Evolutionary conservation across 164 flowering plant genomes (phyloP).

Genomic region (Liriodendron chinense): DNA sequence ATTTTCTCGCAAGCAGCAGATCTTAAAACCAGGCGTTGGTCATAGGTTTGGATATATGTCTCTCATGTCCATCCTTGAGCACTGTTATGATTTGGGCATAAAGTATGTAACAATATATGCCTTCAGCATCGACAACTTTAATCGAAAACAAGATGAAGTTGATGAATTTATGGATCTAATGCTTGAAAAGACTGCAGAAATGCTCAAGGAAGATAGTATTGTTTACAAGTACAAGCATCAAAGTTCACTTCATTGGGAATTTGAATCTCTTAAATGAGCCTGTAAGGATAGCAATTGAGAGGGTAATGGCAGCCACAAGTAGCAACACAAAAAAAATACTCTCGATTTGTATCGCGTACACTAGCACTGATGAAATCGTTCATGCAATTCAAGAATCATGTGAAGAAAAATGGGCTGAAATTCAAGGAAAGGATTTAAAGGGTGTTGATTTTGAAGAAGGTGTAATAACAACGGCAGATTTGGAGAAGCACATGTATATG

Average conservation of each 20-base stretch:
- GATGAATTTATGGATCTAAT: conserved; percentile 53
- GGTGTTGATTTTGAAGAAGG: neutral
- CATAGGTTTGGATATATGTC: conserved; percentile 45
- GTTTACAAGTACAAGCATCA: conserved; percentile 47
- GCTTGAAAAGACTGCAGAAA: conserved; percentile 58
- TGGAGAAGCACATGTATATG: conserved; percentile 43
- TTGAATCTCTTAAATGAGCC: conserved; percentile 47
- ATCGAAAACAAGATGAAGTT: conserved; percentile 60
- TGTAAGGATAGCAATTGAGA: conserved; percentile 60
- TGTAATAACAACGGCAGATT: conserved; percentile 19
- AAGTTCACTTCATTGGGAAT: conserved; percentile 59
- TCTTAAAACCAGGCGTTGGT: conserved; percentile 40
- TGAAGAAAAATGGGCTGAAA: conserved; percentile 25
- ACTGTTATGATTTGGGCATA: conserved; percentile 71
- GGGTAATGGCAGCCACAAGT: conserved; percentile 53
- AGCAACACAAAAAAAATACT: conserved; percentile 40
- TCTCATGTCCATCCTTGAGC: conserved; percentile 44
- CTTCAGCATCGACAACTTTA: conserved; percentile 84
- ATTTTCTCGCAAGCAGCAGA: conserved; percentile 42
- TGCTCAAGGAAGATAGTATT: conserved; percentile 46
- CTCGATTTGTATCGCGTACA: conserved; percentile 66
- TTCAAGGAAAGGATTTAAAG: neutral
- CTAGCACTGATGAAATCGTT: conserved; percentile 68
- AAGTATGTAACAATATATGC: conserved; percentile 67
- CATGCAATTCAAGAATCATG: conserved; percentile 54